phyloP scores from a whole-genome alignment of 2,329 filamentous ascomycete species.

The Apiospora saccharicola region DNA sequence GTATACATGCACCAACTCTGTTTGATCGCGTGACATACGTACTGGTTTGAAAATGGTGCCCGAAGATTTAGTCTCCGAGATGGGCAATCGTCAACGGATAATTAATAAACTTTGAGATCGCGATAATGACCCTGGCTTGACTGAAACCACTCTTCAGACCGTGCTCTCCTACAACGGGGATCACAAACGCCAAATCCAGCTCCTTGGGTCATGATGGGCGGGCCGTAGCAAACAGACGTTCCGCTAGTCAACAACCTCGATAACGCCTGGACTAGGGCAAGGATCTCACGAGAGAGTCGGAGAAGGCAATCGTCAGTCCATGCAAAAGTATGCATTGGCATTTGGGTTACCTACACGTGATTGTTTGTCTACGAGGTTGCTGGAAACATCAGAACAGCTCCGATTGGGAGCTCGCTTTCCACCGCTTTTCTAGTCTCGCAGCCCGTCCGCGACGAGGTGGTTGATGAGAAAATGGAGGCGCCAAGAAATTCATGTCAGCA shows the following conservation, averaged over 20 bases:
- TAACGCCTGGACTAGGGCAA: background rate
- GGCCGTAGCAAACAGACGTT: constrained; percentile 8
- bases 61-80: background rate
- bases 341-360: background rate
- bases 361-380: background rate
- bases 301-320: background rate
- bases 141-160: background rate
- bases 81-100: background rate
- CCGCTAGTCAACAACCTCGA: background rate
- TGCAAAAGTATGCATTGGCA: background rate
- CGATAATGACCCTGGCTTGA: background rate
- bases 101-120: background rate
- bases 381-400: background rate
- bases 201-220: constrained; percentile 1
- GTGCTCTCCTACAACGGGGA: background rate
- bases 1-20: background rate
- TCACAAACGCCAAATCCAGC: background rate
- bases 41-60: background rate
- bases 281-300: background rate
- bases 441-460: background rate
- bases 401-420: background rate
- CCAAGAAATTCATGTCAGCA: constrained; percentile 7
- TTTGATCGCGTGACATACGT: background rate
- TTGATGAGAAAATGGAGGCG: background rate
- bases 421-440: background rate